These are phyloP conservation scores for Adansonia digitata DNA, from an alignment of 345 rosid species.

Conservation along the genomic window DNA sequence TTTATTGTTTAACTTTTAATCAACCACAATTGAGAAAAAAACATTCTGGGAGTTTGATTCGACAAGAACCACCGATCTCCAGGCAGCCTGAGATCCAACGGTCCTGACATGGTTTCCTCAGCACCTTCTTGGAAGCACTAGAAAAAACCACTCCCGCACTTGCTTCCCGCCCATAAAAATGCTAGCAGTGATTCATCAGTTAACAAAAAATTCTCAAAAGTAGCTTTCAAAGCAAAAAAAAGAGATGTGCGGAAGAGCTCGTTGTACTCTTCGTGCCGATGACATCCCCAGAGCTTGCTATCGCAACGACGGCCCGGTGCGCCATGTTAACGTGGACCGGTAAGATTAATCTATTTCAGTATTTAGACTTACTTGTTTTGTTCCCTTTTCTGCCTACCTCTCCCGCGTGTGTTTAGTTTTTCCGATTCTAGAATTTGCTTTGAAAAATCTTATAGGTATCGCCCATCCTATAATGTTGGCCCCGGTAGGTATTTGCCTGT, in stretches of 20 bases:
- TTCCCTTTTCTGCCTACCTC: background rate
- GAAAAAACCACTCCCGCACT: background rate
- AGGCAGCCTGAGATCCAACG: conserved; percentile 8
- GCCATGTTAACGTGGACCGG: conserved; percentile 55
- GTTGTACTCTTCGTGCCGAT: conserved; percentile 64
- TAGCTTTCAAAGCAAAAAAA: background rate
- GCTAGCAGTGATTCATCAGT: background rate
- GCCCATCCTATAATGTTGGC: conserved; percentile 67
- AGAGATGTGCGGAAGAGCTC: conserved; percentile 81
- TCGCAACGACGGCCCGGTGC: conserved; percentile 35
- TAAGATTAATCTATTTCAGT: conserved; percentile 7
- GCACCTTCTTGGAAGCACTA: background rate
- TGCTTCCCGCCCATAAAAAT: background rate
- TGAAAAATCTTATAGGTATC: conserved; percentile 44
- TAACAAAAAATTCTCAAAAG: background rate
- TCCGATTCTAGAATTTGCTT: background rate
- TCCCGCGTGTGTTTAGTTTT: background rate
- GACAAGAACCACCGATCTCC: background rate
- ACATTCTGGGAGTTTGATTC: background rate
- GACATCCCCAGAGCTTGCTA: conserved; percentile 67
- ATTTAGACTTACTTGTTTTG: background rate
- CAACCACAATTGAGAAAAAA: background rate
- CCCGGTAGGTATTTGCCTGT: conserved; percentile 75
- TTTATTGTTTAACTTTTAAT: too few species aligned
- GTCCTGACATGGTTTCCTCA: background rate